phyloP scores from a whole-genome alignment of 257 asterid species.

The Lycium ferocissimum region DNA sequence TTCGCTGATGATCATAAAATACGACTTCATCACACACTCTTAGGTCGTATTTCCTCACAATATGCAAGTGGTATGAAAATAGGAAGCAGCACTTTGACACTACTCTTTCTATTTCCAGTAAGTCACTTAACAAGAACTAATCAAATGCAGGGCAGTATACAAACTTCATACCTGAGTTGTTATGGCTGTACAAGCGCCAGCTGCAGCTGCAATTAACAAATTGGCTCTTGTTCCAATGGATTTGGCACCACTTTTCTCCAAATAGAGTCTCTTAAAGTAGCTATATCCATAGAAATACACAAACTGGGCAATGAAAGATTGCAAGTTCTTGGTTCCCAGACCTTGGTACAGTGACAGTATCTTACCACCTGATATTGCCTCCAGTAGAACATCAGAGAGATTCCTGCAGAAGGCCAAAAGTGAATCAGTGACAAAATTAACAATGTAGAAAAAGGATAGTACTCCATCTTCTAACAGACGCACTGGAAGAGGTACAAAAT shows the following conservation, averaged over 20 bases:
- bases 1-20: neutral
- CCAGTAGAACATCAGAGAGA: constrained; percentile 50
- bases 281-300: constrained; percentile 58
- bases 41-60: neutral
- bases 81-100: neutral
- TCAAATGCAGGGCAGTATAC: neutral
- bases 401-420: constrained; percentile 40
- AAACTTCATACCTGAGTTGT: constrained; percentile 44
- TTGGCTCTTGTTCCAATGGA: constrained; percentile 57
- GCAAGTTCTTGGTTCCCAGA: constrained; percentile 56
- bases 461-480: neutral
- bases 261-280: constrained; percentile 51
- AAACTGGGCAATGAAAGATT: constrained; percentile 53
- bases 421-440: constrained; percentile 14
- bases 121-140: neutral
- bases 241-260: constrained; percentile 48
- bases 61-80: neutral
- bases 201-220: constrained; percentile 56
- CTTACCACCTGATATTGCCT: constrained; percentile 51
- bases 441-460: neutral
- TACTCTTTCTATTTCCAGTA: neutral
- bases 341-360: constrained; percentile 52
- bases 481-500: neutral
- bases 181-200: constrained; percentile 57
- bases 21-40: neutral